These are phyloP conservation scores for Ophiognomonia clavigignenti-juglandacearum DNA, from an alignment of 2,329 filamentous ascomycete genomes.

Conservation along the genomic window DNA sequence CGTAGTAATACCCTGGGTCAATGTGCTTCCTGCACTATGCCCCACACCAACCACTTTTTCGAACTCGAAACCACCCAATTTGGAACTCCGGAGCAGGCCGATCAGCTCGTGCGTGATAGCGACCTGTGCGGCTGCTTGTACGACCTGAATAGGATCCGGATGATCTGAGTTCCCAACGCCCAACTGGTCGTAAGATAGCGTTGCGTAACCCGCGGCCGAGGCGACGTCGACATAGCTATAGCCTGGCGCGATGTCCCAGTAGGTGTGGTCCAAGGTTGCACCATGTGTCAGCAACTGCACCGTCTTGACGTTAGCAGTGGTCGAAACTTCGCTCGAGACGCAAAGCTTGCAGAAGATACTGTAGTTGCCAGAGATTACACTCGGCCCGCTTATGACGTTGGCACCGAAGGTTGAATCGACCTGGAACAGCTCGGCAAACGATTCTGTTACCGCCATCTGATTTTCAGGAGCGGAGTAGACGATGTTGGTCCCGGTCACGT, in stretches of 20 bases:
- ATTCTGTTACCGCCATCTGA: conserved; percentile 17
- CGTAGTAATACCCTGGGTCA: conserved; percentile 27
- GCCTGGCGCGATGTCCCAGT: conserved; percentile 32
- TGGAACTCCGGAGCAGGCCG: conserved; percentile 19
- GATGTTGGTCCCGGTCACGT: conserved; percentile 17
- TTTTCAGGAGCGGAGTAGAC: conserved; percentile 18
- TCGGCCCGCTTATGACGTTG: conserved; percentile 12
- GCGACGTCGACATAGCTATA: conserved; percentile 37
- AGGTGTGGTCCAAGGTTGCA: conserved; percentile 31
- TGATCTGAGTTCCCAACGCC: conserved; percentile 31
- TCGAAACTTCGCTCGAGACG: conserved; percentile 12
- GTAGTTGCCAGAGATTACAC: conserved; percentile 19
- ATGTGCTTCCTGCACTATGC: conserved; percentile 32
- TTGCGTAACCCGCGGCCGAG: conserved; percentile 30
- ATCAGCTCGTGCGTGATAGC: conserved; percentile 30
- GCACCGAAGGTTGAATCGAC: conserved; percentile 18
- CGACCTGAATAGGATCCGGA: conserved; percentile 30
- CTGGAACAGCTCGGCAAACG: conserved; percentile 19
- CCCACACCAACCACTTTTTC: conserved; percentile 32
- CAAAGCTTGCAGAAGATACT: conserved; percentile 20
- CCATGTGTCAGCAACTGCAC: conserved; percentile 37
- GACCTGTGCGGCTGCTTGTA: conserved; percentile 32
- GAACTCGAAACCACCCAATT: conserved; percentile 22
- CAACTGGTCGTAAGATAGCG: conserved; percentile 37
- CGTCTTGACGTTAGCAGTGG: conserved; percentile 15